Percentiles rank a stretch among this genome's conserved stretches.
These are phyloP conservation scores for Ilyonectria destructans DNA, from an alignment of 2,329 filamentous ascomycete species.

Conservation along the genomic window DNA sequence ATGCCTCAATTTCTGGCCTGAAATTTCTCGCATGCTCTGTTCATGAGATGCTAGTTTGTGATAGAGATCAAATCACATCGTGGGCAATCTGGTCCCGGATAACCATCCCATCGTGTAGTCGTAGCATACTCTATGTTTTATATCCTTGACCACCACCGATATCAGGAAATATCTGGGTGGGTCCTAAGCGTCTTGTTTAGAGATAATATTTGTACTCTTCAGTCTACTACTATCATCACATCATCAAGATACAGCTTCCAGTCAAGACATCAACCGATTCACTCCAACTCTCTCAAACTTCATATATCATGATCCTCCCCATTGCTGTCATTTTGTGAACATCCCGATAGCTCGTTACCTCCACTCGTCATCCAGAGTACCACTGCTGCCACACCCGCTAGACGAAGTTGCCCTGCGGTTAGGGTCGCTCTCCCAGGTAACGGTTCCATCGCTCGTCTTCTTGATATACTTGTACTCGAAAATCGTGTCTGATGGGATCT, in stretches of 20 bases:
- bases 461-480: conserved; percentile 77
- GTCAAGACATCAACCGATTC: neutral
- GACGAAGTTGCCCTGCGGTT: conserved; percentile 50
- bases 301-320: neutral
- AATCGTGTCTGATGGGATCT: conserved; percentile 65
- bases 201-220: too few species aligned
- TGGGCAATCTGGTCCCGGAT: too few species aligned
- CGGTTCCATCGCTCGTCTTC: conserved; percentile 63
- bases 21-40: neutral
- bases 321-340: neutral
- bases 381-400: conserved; percentile 24
- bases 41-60: neutral
- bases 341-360: conserved; percentile 6
- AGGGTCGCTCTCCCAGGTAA: conserved; percentile 73
- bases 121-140: too few species aligned
- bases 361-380: conserved; percentile 35
- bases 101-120: too few species aligned
- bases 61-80: neutral
- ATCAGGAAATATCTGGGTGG: too few species aligned
- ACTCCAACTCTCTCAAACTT: neutral
- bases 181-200: too few species aligned
- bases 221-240: too few species aligned
- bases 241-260: too few species aligned
- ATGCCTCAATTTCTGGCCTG: neutral
- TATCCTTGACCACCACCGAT: too few species aligned